Base-by-base conservation (phyloP, 2,329 filamentous ascomycete species). In the Alternaria rosae region DNA sequence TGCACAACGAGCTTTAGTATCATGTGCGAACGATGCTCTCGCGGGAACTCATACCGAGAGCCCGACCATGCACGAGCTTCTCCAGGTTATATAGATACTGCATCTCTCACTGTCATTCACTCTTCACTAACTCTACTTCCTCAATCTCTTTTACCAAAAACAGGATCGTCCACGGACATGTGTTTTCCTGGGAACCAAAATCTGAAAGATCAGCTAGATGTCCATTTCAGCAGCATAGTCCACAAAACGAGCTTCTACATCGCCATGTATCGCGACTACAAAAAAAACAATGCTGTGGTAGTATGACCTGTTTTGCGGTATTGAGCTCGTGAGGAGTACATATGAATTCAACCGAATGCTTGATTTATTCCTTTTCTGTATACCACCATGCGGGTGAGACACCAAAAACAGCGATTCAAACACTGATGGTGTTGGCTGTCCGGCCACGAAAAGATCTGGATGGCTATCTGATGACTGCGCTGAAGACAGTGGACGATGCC, bases 1-100 rank as follows among this genome's bases (percentile, higher is more conserved):
- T 4, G 4, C n/a, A 6, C 3, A 38, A 1, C 0, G 1, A 38
- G n/a, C 2, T 9, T 38, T 38, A 15, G 1, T 38, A 15, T 11
- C n/a, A 38, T 17, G 35, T 38, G 35, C 35, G 35, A 17, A 11
- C 35, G 1, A 11, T 38, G 35, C 35, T 38, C 35, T 17, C 9
- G 9, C n/a, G 4, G 1, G 35, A 6, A 17, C 35, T 38, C 35
- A 38, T 2, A 11, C 35, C 9, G n/a, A 1, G 3, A 6, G n/a
- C 35, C n/a, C 35, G 35, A 38, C 35, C n/a, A 1, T 38, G 35
- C 35, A 38, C n/a, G n/a, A 17, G 35, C n/a, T 0, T 0, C n/a
- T 2, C 1, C n/a, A 2, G 0, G 15, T n/a, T 5, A 38, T 11
- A 17, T 17, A 38, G 17, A 17, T 17, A n/a, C 3, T n/a, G 3